Base-by-base conservation (phyloP, 2,329 filamentous ascomycete species). In the Lasiodiplodia hormozganensis region DNA sequence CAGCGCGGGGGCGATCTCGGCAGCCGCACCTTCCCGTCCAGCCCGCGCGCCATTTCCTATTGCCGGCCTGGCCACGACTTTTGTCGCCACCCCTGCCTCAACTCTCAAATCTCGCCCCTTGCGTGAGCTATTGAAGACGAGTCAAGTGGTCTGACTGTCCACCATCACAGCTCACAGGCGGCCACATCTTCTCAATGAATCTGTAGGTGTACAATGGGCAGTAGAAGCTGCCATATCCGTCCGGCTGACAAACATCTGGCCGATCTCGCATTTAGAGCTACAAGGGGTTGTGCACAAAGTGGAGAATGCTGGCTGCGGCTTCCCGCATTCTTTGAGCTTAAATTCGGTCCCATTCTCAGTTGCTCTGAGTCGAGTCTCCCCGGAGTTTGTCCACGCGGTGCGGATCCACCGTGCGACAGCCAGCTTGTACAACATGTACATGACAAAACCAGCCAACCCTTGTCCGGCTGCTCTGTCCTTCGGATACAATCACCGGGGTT, bases 1-100 rank as follows among this genome's bases (percentile, higher is more conserved):
- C 38, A 14, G 57, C 57, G 60, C 38, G 60, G 60, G 60, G 47
- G 43, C 58, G 58, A 21, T 43, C 58, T 62, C 58, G 58, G 58
- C 58, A 34, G 58, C 60, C 60, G 43, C 23, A 31, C 18, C 60
- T 11, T 52, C 60, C 60, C 60, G 60, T 49, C 16, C 16, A 21
- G 21, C 40, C 28, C 57, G 23, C 11, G 34, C 16, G 34, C 12
- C 18, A 25, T 12, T n/a, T 25, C 23, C 8, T 14, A 18, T 11
- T 31, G 5, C 31, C 11, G 18, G 6, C n/a, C 47, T 18, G 60
- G 60, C 60, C 23, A 64, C 60, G 10, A 64, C 60, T 52, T 64
- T 14, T 21, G 4, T 11, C 25, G 2, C 21, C 10, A 14, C 31
- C 18, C 25, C 38, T n/a, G 43, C 43, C 18, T 21, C 43, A 21